Evolutionary conservation across 2,329 filamentous ascomycete genomes (phyloP).

Genomic region (Colletotrichum sp.): DNA sequence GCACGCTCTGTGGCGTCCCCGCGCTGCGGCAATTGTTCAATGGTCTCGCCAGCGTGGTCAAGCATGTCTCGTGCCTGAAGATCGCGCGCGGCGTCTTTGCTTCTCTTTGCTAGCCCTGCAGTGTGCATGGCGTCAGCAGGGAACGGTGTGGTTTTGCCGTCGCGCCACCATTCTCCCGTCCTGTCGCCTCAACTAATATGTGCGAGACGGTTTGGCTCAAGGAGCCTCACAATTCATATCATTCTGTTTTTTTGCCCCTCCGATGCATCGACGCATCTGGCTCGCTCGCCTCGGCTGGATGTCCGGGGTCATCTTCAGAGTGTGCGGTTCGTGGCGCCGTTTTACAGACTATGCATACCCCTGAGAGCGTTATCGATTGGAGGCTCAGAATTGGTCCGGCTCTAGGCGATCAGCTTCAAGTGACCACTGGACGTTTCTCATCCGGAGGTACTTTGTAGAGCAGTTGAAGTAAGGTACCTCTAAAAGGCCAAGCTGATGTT

Average conservation of each 20-base stretch:
- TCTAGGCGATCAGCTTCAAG: not conserved
- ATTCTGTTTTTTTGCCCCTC: not conserved
- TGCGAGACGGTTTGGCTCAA: not conserved
- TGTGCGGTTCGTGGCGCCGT: not conserved
- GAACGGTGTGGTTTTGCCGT: not conserved
- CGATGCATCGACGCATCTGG: not conserved
- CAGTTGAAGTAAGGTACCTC: not conserved
- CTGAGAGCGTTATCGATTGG: not conserved
- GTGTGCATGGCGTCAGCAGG: not conserved
- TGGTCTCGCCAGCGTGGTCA: not conserved
- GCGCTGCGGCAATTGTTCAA: not conserved
- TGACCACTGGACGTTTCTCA: not conserved
- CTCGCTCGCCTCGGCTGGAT: not conserved
- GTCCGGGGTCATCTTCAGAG: not conserved
- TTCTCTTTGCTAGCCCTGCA: not conserved
- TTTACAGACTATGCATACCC: not conserved
- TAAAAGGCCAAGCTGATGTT: not conserved
- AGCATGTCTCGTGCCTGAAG: conserved; percentile 9
- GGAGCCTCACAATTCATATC: not conserved
- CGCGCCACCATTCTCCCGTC: not conserved
- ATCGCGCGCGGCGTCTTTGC: not conserved
- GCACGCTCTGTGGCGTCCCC: not conserved
- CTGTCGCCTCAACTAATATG: not conserved
- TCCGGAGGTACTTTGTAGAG: not conserved
- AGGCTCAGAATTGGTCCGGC: not conserved